phyloP scores from a whole-genome alignment of 129 eudicot genomes.

The Lactuca sativa region DNA sequence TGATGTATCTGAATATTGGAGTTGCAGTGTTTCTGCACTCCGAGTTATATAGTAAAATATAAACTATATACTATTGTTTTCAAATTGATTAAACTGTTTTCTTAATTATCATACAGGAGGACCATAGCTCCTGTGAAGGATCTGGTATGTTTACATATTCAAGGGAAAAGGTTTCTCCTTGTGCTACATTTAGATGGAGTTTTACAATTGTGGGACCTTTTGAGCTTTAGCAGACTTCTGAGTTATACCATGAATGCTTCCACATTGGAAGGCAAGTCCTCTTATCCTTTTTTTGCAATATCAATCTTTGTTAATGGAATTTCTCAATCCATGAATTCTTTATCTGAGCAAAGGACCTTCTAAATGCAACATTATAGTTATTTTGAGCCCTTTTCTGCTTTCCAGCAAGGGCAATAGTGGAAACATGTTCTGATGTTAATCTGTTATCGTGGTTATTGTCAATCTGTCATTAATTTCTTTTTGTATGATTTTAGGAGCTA shows the following conservation, averaged over 20 bases:
- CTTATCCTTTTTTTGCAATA: slow-evolving; percentile 1
- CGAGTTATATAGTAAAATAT: not conserved
- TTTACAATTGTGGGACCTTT: slow-evolving; percentile 78
- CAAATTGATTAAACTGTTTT: slow-evolving; percentile 17
- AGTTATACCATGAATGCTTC: slow-evolving; percentile 47
- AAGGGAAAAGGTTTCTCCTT: slow-evolving; percentile 58
- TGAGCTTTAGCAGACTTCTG: slow-evolving; percentile 52
- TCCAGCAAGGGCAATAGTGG: slow-evolving; percentile 14
- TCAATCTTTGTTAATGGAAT: slow-evolving; percentile 5
- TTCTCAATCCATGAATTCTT: not conserved
- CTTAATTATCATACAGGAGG: slow-evolving; percentile 47
- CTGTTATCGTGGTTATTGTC: slow-evolving; percentile 5
- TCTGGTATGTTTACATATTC: slow-evolving; percentile 50
- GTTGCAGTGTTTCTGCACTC: not conserved
- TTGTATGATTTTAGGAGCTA: slow-evolving; percentile 53
- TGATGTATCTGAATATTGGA: not conserved
- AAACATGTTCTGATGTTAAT: slow-evolving; percentile 4
- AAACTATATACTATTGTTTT: not conserved
- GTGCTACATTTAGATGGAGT: slow-evolving; percentile 90
- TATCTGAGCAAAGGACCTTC: not conserved
- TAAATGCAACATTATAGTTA: not conserved
- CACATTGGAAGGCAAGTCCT: slow-evolving; percentile 51
- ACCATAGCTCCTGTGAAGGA: slow-evolving; percentile 63
- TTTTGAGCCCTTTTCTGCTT: slow-evolving; percentile 10
- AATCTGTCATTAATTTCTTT: not conserved